Conservation (phyloP, 2,329 filamentous ascomycete genomes). For the Biscogniauxia sp. region DNA sequence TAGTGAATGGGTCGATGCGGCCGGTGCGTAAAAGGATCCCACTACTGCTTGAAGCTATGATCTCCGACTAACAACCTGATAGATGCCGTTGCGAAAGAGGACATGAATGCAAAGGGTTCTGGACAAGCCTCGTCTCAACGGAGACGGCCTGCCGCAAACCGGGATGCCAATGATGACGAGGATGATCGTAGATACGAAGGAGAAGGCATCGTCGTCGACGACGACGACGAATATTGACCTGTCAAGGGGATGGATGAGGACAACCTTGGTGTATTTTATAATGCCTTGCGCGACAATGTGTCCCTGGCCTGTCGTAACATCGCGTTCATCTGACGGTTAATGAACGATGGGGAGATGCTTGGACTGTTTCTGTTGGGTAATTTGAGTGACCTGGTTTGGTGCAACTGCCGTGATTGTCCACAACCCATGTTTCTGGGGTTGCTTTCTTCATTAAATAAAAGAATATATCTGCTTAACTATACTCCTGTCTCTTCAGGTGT, state of each 20-base stretch:
- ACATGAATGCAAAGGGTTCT: conserved; percentile 13
- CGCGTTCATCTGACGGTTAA: not conserved
- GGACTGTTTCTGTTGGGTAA: not conserved
- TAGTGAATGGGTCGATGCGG: conserved; percentile 94
- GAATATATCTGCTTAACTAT: not conserved
- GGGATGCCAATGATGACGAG: conserved; percentile 46
- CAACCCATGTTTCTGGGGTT: not conserved
- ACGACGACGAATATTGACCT: conserved; percentile 56
- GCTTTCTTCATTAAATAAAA: not conserved
- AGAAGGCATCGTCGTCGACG: conserved; percentile 51
- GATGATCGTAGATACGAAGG: conserved; percentile 52
- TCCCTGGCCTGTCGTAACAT: not conserved
- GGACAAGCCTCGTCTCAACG: conserved; percentile 16
- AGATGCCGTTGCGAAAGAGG: conserved; percentile 52
- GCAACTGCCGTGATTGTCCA: not conserved
- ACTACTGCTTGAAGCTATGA: not conserved
- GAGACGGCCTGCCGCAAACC: conserved; percentile 20
- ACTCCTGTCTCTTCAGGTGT: not conserved
- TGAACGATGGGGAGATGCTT: not conserved
- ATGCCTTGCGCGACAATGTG: not conserved
- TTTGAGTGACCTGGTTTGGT: not conserved
- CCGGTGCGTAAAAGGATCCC: conserved; percentile 41
- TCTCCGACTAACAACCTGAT: conserved; percentile 13
- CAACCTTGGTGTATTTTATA: conserved; percentile 4
- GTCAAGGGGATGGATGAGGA: conserved; percentile 3